Evolutionary conservation across 108 stramenopile genomes (phyloP).

Genomic region (Nannochloropsis gaditana): DNA sequence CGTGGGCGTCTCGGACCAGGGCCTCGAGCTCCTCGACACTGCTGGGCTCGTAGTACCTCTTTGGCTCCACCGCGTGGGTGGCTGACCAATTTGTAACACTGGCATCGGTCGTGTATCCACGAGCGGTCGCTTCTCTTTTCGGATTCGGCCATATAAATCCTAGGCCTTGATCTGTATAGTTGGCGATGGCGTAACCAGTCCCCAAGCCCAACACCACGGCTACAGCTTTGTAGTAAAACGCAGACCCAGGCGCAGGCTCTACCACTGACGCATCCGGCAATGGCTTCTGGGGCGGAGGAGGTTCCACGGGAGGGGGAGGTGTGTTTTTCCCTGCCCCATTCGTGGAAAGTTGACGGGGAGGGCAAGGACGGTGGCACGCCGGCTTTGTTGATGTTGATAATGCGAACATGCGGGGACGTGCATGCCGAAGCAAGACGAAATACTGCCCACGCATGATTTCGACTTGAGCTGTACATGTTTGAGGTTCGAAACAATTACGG

Average conservation of each 20-base stretch:
- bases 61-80: slow-evolving; percentile 38
- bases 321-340: no score
- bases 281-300: neutral
- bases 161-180: neutral
- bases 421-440: neutral
- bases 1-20: slow-evolving; percentile 38
- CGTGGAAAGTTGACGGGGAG: neutral
- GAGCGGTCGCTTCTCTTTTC: neutral
- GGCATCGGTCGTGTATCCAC: neutral
- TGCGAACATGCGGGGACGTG: neutral
- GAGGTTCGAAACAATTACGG: no score
- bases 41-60: slow-evolving; percentile 37
- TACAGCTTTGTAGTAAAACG: slow-evolving; percentile 9
- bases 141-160: neutral
- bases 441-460: neutral
- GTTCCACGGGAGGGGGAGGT: neutral
- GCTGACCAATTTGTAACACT: slow-evolving; percentile 42
- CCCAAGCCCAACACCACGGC: neutral
- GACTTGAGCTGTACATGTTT: no score
- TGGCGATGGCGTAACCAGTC: slow-evolving; percentile 13
- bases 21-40: slow-evolving; percentile 32
- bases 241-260: neutral
- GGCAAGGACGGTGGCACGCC: neutral
- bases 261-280: neutral
- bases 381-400: neutral